Base-by-base conservation (phyloP, 495 filamentous ascomycete species). In the Podospora didyma region DNA sequence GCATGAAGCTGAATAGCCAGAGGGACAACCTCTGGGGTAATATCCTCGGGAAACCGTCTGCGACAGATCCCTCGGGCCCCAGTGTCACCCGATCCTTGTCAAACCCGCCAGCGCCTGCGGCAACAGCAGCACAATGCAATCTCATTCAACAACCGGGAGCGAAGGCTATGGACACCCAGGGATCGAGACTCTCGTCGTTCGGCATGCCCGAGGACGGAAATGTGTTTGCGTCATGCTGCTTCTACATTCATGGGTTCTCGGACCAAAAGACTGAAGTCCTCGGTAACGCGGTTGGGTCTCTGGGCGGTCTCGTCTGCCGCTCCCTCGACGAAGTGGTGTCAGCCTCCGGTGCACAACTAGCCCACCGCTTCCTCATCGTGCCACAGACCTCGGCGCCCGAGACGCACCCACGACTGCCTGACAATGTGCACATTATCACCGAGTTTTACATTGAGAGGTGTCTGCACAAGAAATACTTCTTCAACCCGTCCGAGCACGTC, bases 391-490 rank as follows among this genome's bases (percentile, higher is more conserved):
- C 75, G 0, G 57, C 62, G 12, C 63, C 73, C 0, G 68, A 76
- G 14, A 65, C 72, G 16, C 74, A 75, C 19, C 76, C 77, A 6
- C 42, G 28, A 2, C 46, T 73, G 1, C 75, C 69, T 1, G 57
- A 67, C 14, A 69, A 68, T 20, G 65, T 80, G 39, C 58, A 73
- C 34, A 69, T 86, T 44, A 87, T 96, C 37, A 97, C 90, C 10
- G 89, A 96, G 60, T 94, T 92, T 79, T 98, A 93, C 85, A 77
- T 97, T 37, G 94, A 98, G 71, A 79, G 83, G 44, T 97, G 93
- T 67, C 73, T 97, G 31, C 82, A 90, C 62, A 79, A 83, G 16
- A 90, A 89, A 62, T 74, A 68, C 9, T 79, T 91, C 54, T 81
- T 90, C 35, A 75, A 86, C 10, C 90, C 92, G n/a, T 69, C 73